Evolutionary conservation across 352 stramenopile genomes (phyloP).

Genomic region (Pythium vanterpoolii): DNA sequence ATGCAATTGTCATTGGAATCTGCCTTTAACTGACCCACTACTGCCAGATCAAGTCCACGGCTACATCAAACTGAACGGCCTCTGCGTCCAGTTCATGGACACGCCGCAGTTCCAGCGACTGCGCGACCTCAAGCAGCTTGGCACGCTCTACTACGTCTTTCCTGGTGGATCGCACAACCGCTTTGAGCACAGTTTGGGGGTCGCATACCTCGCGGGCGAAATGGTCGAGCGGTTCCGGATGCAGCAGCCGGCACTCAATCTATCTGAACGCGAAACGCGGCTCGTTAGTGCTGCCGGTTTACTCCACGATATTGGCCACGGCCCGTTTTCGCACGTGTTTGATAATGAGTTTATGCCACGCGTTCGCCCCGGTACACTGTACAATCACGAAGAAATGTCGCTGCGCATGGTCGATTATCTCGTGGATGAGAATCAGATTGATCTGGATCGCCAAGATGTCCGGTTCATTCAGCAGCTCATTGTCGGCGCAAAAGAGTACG

Average conservation of each 20-base stretch:
- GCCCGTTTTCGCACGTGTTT: constrained; percentile 95
- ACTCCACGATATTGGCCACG: constrained; percentile 91
- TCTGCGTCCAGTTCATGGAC: constrained; percentile 88
- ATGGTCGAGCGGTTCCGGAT: constrained; percentile 81
- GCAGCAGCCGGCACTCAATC: constrained; percentile 86
- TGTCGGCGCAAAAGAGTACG: constrained; percentile 70
- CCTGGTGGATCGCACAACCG: constrained; percentile 89
- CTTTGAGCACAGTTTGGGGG: constrained; percentile 96
- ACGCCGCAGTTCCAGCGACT: constrained; percentile 94
- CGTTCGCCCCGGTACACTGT: constrained; percentile 36
- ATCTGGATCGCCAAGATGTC: constrained; percentile 61
- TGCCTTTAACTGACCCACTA: background rate
- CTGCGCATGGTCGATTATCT: constrained; percentile 77
- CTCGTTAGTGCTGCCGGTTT: constrained; percentile 73
- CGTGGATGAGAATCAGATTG: constrained; percentile 79
- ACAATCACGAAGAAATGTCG: constrained; percentile 85
- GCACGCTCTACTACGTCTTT: constrained; percentile 87
- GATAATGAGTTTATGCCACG: constrained; percentile 88
- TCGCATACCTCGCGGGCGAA: constrained; percentile 91
- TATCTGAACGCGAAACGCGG: constrained; percentile 83
- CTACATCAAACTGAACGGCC: constrained; percentile 72
- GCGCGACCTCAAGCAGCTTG: constrained; percentile 93
- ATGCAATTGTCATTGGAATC: background rate
- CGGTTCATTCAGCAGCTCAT: constrained; percentile 81
- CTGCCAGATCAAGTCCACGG: constrained; percentile 70